phyloP scores from a whole-genome alignment of 805 yeast species.

The Yarrowia porcina region DNA sequence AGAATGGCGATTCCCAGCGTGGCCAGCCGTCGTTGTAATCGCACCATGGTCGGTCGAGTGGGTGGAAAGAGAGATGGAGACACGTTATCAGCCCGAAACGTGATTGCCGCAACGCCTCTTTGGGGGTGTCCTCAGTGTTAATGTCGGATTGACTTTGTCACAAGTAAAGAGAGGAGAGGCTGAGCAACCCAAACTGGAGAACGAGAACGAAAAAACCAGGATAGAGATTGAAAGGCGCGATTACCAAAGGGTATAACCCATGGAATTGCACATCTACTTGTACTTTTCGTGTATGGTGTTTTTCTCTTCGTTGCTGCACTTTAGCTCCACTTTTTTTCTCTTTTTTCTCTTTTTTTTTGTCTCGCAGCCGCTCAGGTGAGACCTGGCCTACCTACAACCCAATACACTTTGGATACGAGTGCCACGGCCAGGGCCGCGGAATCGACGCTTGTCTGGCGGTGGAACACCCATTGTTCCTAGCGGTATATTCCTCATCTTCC shows the following conservation, averaged over 20 bases:
- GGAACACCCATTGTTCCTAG: neutral
- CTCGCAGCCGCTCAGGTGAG: neutral
- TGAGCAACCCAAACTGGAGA: neutral
- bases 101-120: neutral
- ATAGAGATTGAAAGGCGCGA: too few relatives aligned
- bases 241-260: too few relatives aligned
- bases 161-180: neutral
- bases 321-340: too few relatives aligned
- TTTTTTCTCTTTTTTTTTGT: neutral
- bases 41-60: neutral
- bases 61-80: neutral
- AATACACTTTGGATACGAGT: neutral
- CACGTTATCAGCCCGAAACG: constrained; percentile 5
- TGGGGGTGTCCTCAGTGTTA: neutral
- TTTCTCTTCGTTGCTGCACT: too few relatives aligned
- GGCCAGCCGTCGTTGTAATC: constrained; percentile 7
- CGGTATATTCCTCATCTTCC: neutral
- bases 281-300: too few relatives aligned
- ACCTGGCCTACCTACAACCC: too few relatives aligned
- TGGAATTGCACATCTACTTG: too few relatives aligned
- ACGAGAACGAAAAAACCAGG: too few relatives aligned
- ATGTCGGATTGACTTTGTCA: constrained; percentile 1
- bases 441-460: neutral
- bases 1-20: constrained; percentile 8
- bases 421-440: too few relatives aligned